phyloP scores from a whole-genome alignment of 495 filamentous ascomycete genomes.

The Articulospora tetracladia region DNA sequence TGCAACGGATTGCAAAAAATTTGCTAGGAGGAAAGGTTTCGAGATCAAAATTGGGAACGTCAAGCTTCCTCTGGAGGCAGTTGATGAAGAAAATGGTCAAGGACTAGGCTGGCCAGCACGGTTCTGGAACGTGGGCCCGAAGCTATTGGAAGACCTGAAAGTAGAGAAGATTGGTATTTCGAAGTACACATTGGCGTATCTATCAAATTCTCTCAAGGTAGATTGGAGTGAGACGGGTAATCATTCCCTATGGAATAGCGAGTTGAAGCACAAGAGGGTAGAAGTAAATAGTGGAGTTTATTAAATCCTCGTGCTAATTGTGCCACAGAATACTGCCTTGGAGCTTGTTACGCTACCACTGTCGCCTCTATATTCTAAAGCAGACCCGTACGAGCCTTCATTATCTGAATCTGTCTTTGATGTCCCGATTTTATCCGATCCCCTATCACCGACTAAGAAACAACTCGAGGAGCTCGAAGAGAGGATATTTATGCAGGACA shows the following conservation, averaged over 20 bases:
- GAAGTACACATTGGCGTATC: constrained; percentile 32
- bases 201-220: constrained; percentile 35
- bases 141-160: constrained; percentile 24
- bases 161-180: constrained; percentile 43
- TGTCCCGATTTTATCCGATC: constrained; percentile 51
- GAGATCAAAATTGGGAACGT: constrained; percentile 33
- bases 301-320: constrained; percentile 8
- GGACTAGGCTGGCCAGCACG: constrained; percentile 42
- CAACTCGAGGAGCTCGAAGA: constrained; percentile 48
- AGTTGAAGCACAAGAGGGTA: constrained; percentile 33
- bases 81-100: constrained; percentile 45
- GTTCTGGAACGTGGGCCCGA: constrained; percentile 22
- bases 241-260: constrained; percentile 27
- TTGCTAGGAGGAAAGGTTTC: constrained; percentile 29
- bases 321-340: constrained; percentile 28
- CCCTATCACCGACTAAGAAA: constrained; percentile 36
- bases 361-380: constrained; percentile 45
- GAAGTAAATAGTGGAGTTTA: constrained; percentile 10
- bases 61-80: constrained; percentile 41
- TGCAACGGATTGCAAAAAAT: constrained; percentile 37
- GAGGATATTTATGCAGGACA: constrained; percentile 32
- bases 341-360: constrained; percentile 55
- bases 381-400: constrained; percentile 29
- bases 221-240: constrained; percentile 35
- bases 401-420: constrained; percentile 29